A percentile compares a stretch with the other conserved stretches of the same genome.
Conservation (phyloP, 2,329 filamentous ascomycete species). For the Aspergillus aculeatinus region DNA sequence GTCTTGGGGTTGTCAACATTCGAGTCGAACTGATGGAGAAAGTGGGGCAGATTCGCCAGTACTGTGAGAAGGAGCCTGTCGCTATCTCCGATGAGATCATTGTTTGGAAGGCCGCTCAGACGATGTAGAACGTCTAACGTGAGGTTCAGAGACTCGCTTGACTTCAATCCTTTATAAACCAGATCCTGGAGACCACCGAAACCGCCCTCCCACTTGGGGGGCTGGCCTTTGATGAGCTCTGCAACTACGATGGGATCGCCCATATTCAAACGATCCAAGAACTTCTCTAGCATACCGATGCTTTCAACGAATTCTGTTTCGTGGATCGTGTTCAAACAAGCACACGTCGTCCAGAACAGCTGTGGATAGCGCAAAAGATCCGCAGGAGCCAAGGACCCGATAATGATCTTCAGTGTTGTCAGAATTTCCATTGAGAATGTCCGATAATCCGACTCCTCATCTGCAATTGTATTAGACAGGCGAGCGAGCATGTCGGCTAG, state of each 20-base stretch:
- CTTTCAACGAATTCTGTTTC: slow-evolving; percentile 92
- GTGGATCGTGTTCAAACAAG: slow-evolving; percentile 94
- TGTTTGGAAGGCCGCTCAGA: slow-evolving; percentile 74
- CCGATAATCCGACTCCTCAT: slow-evolving; percentile 90
- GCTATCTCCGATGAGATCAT: slow-evolving; percentile 77
- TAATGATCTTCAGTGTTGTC: slow-evolving; percentile 88
- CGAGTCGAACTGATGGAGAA: slow-evolving; percentile 75
- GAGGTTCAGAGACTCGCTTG: slow-evolving; percentile 74
- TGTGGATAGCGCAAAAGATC: slow-evolving; percentile 89
- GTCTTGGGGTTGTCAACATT: slow-evolving; percentile 56
- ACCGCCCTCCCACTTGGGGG: slow-evolving; percentile 79
- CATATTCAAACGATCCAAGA: slow-evolving; percentile 81
- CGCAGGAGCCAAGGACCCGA: slow-evolving; percentile 75
- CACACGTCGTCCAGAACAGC: slow-evolving; percentile 96
- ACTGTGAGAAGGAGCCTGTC: slow-evolving; percentile 79
- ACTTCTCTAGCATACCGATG: slow-evolving; percentile 83
- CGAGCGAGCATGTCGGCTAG: slow-evolving; percentile 94
- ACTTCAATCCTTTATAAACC: slow-evolving; percentile 88
- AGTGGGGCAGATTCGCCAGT: slow-evolving; percentile 88
- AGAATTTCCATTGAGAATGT: slow-evolving; percentile 98
- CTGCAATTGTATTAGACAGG: slow-evolving; percentile 93
- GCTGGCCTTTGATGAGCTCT: slow-evolving; percentile 73
- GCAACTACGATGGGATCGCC: slow-evolving; percentile 66
- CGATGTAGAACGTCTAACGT: slow-evolving; percentile 76
- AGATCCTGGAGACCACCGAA: slow-evolving; percentile 86